Evolutionary conservation across 2,329 filamentous ascomycete genomes (phyloP), one percentile per base, ranked within the genome.

Genomic region (Monilinia laxa): DNA sequence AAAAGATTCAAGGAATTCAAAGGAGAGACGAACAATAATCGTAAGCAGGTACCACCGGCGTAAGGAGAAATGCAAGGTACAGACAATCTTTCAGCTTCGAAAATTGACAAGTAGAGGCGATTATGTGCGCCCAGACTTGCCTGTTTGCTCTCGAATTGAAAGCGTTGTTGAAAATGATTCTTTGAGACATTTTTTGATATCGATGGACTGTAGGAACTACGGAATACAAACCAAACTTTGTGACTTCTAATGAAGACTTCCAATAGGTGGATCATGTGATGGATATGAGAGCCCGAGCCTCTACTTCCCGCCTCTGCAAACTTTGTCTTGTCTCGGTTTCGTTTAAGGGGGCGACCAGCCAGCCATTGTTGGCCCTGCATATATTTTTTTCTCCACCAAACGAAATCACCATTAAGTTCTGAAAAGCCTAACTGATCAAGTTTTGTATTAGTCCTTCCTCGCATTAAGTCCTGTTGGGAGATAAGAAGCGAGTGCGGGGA

Each of bases 121-220:
- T 7, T 14, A 38, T 23, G 58, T 23, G 49, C 58, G 45, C 58
- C 38, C 49, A 28, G 45, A 60, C 45, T 49, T 60, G 42, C 57
- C 16, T 49, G 42, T 18, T 20, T 28, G 16, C 18, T 35, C 31
- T 35, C 5, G 31, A 35, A 35, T 5, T 35, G 31, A 6, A 35
- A 9, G 31, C 1, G 31, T 35, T 35, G 25, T 18, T 11, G 40
- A 47, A 47, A 59, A 31, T 18, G n/a, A 47, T 3, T 31, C 2
- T 58, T 10, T 58, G 42, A 59, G 56, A 47, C 56, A 59, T 59
- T 47, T 35, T 35, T 23, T 59, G 56, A 59, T 47, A 45, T 45
- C 1, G 25, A 49, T 51, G 10, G 6, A 23, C 6, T 5, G 49
- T 25, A 51, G 23, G 4, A 25, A 14, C 23, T 10, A 14, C n/a